Conservation (phyloP, 2,329 filamentous ascomycete genomes). For the Colletotrichum magnum region DNA sequence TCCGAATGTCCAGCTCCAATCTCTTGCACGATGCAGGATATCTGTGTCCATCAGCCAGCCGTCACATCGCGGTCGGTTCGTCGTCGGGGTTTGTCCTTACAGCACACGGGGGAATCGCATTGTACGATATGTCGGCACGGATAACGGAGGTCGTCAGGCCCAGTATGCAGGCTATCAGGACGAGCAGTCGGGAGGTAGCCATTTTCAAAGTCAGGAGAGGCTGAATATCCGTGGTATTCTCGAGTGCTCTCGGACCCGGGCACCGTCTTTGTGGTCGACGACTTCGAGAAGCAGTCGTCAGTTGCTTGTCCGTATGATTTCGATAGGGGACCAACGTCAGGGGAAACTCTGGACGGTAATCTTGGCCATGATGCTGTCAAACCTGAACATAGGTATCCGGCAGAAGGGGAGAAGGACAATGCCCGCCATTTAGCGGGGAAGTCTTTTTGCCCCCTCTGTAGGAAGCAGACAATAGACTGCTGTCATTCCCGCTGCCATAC, state of each 20-base stretch:
- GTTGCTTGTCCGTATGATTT: neutral
- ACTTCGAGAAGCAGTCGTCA: neutral
- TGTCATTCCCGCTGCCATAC: constrained; percentile 3
- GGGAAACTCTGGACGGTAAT: neutral
- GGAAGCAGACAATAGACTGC: neutral
- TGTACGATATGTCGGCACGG: constrained; percentile 1
- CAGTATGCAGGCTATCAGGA: constrained; percentile 21
- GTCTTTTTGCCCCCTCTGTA: neutral
- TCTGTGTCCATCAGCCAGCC: constrained; percentile 11
- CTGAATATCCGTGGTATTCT: neutral
- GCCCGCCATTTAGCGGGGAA: neutral
- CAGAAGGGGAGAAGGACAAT: neutral
- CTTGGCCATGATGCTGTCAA: constrained; percentile 8
- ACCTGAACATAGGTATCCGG: neutral
- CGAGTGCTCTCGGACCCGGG: neutral
- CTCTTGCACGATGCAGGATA: constrained; percentile 28
- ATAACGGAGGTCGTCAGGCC: constrained; percentile 9
- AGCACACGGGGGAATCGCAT: constrained; percentile 25
- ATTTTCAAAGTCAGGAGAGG: constrained; percentile 4
- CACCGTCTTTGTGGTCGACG: neutral
- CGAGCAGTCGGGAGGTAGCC: constrained; percentile 18
- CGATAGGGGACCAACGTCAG: neutral
- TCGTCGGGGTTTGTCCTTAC: neutral
- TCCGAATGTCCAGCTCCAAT: constrained; percentile 21
- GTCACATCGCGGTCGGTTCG: neutral